Conservation (phyloP, 495 filamentous ascomycete genomes). For the Venustampulla echinocandica region DNA sequence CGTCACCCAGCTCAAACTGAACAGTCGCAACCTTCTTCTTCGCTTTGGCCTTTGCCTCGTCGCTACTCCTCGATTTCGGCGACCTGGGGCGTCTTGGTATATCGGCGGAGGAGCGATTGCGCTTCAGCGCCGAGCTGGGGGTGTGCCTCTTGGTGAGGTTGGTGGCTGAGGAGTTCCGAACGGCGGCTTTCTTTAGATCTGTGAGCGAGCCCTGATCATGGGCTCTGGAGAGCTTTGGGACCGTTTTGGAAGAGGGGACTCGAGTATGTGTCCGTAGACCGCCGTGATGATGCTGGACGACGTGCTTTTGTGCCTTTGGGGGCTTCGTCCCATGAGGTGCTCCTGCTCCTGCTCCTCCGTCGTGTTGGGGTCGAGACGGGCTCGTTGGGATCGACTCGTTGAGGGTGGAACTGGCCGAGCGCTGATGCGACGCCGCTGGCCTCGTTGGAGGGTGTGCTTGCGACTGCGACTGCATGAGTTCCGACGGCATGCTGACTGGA, state of each 20-base stretch:
- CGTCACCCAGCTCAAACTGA: conserved; percentile 24
- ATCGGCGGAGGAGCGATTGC: conserved; percentile 21
- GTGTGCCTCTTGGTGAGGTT: conserved; percentile 13
- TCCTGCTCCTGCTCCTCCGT: too few relatives aligned
- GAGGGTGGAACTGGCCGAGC: conserved; percentile 16
- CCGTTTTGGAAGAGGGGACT: conserved; percentile 17
- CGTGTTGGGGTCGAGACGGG: neutral
- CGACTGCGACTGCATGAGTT: conserved; percentile 14
- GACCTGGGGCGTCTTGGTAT: conserved; percentile 38
- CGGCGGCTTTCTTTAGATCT: neutral
- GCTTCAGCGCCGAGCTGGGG: conserved; percentile 24
- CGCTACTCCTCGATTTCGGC: conserved; percentile 21
- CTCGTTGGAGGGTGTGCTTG: conserved; percentile 12
- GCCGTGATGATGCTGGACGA: conserved; percentile 17
- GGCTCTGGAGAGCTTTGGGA: conserved; percentile 20
- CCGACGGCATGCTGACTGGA: conserved; percentile 21
- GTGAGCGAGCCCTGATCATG: conserved; percentile 11
- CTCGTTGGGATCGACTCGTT: neutral
- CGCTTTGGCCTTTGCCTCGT: too few relatives aligned
- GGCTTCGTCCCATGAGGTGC: too few relatives aligned
- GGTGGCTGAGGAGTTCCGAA: neutral
- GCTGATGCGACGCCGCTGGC: conserved; percentile 16
- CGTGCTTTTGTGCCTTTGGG: conserved; percentile 21
- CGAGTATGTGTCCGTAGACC: conserved; percentile 15
- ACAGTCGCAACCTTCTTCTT: conserved; percentile 37